These are phyloP conservation scores for Skeletonema marinoi DNA, from an alignment of 108 stramenopile genomes.

Conservation along the genomic window DNA sequence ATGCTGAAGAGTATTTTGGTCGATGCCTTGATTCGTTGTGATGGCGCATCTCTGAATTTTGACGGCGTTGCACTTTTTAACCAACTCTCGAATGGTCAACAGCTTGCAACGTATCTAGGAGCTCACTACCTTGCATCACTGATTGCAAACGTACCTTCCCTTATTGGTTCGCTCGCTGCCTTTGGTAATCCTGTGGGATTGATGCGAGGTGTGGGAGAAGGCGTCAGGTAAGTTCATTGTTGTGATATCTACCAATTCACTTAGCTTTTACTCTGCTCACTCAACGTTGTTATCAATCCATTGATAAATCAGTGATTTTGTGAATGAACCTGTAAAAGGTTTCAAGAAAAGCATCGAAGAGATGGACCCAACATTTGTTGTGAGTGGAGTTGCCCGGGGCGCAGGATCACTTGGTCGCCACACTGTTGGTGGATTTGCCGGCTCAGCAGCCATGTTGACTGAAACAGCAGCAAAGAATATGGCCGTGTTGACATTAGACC, in stretches of 20 bases:
- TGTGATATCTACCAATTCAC: slow-evolving; percentile 28
- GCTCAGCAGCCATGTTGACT: slow-evolving; percentile 80
- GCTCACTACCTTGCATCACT: slow-evolving; percentile 82
- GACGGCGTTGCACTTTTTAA: slow-evolving; percentile 64
- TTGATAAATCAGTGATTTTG: slow-evolving; percentile 57
- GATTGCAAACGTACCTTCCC: slow-evolving; percentile 76
- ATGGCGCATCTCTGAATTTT: slow-evolving; percentile 72
- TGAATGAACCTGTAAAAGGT: slow-evolving; percentile 82
- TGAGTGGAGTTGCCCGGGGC: slow-evolving; percentile 88
- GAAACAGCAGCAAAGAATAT: slow-evolving; percentile 84
- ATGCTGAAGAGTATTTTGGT: slow-evolving; percentile 79
- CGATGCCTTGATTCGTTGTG: slow-evolving; percentile 69
- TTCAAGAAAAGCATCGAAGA: slow-evolving; percentile 78
- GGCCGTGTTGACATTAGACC: slow-evolving; percentile 85
- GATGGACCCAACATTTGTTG: slow-evolving; percentile 74
- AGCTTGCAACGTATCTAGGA: slow-evolving; percentile 57
- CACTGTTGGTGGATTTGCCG: slow-evolving; percentile 89
- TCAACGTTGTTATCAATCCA: not conserved
- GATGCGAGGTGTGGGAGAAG: slow-evolving; percentile 82
- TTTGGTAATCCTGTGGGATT: slow-evolving; percentile 91
- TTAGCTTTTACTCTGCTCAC: not conserved
- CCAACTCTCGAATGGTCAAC: slow-evolving; percentile 58
- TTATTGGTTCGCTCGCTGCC: slow-evolving; percentile 83
- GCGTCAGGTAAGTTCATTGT: slow-evolving; percentile 43
- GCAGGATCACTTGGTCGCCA: slow-evolving; percentile 84